Base-by-base conservation (phyloP, 331 rosid species). In the Malus hybrid region DNA sequence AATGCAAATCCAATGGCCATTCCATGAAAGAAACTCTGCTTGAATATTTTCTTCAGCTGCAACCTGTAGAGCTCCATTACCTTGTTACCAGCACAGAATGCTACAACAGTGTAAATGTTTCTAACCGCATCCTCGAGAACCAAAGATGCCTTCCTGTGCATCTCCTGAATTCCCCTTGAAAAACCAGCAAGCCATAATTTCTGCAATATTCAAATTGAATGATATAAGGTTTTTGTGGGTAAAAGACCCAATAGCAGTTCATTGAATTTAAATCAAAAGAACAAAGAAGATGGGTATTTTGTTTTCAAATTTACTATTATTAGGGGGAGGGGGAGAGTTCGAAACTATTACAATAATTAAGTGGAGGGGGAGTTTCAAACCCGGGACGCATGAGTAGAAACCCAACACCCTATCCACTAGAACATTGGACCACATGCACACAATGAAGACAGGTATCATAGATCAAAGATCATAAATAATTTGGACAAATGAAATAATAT, bases 111-210 rank as follows among this genome's bases (percentile, higher is more conserved):
- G 90, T 95, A 95, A 64, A 95, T 95, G 82, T 95, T 95, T 88
- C 99, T 83, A 80, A 95, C 98, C 64, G 99, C 97, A 78, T 95
- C 99, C 84, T 95, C 99, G 30, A 95, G 99, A 87, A 95, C 99
- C 88, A 95, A 88, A 77, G 99, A 95, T 68, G 99, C 99, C 79
- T 92, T 95, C 80, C 93, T 81, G 85, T 95, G 99, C 99, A 95
- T 95, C 91, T 95, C 98, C 90, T 95, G 99, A 74, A 95, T 95
- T 56, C 99, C 99, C 84, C 93, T 90, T 26, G 99, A 95, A 86
- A 95, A 95, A 71, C 99, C 99, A 79, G 96, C 97, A 77, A 95
- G 98, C 99, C 99, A 95, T 73, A 95, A 76, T 86, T 92, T 95
- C 99, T 95, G 92, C 86, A 79, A 82, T 58, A 71, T 85, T 81